Evolutionary conservation across 1,284 basidiomycete species (phyloP), one percentile per base, ranked within the genome.

Genomic region (Laetiporus sulphureus): DNA sequence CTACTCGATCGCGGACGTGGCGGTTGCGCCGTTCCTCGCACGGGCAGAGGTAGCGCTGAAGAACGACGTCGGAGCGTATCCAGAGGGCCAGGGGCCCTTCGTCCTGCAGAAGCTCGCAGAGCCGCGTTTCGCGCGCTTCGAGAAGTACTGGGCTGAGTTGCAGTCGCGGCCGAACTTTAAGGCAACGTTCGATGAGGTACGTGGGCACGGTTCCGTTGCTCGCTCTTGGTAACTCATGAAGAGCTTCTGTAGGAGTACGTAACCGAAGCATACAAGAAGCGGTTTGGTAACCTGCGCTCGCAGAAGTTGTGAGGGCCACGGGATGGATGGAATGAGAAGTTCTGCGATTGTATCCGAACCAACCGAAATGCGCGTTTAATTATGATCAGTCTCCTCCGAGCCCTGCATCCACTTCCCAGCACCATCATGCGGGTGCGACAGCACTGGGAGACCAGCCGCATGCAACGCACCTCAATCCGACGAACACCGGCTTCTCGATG

Each of bases 1-100:
- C 22, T 67, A 56, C 40, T 75, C 70, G 23, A 73, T 70, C 42
- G 79, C 77, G 3, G 79, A 82, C 45, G 68, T 68, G 10, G 71
- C 74, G 0, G 53, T 76, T 13, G 53, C 61, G 11, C 65, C 69
- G 4, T 65, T 69, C 53, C 13, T 66, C 5, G 58, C 49, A 30
- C 54, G 67, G 13, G 22, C 61, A 21, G 42, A 51, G 16, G 3
- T 62, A 11, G 19, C 46, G 32, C 32, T 59, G 16, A 36, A 45
- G 29, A 57, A 66, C 37, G 63, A 65, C 12, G n/a, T 64, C 8
- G 64, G 63, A 3, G 50, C 37, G n/a, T 63, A 44, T 42, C 42
- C 51, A 0, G 38, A 38, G 19, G 66, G 58, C 2, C 49, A 63
- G 34, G 64, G 63, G 1, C 46, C 33, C 27, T 55, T 49, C 32